A percentile compares a stretch with the other conserved stretches of the same genome.
Conservation (phyloP, 345 rosid genomes). For the Crucihimalaya himalaica region DNA sequence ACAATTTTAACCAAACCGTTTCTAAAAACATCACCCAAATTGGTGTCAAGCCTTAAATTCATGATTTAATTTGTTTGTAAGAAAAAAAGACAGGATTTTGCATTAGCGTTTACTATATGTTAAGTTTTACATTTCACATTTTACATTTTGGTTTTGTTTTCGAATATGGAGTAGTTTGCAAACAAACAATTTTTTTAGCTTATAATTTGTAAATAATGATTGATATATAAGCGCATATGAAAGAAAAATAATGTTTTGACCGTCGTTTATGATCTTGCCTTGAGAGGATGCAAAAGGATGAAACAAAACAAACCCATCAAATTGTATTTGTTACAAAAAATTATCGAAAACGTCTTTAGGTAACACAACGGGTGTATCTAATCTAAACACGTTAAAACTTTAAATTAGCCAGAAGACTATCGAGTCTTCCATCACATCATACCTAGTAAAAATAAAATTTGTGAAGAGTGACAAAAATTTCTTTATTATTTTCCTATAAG, state of each 20-base stretch:
- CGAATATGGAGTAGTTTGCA: too few relatives aligned
- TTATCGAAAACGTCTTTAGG: not conserved
- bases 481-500: not conserved
- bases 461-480: not conserved
- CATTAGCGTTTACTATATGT: not conserved
- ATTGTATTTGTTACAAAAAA: not conserved
- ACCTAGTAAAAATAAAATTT: not conserved
- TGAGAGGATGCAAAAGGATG: not conserved
- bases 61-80: not conserved
- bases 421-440: not conserved
- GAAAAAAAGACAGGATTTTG: not conserved
- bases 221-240: too few relatives aligned
- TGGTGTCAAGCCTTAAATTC: constrained; percentile 1
- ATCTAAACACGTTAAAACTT: too few relatives aligned
- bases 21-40: too few relatives aligned
- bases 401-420: not conserved
- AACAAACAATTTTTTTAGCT: not conserved
- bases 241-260: too few relatives aligned
- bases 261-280: not conserved
- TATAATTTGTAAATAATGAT: too few relatives aligned
- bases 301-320: constrained; percentile 6
- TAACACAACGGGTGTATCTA: not conserved
- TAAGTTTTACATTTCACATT: not conserved
- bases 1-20: too few relatives aligned
- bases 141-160: not conserved